Conservation (phyloP, 345 rosid species). For the Citrus cavaleriei region DNA sequence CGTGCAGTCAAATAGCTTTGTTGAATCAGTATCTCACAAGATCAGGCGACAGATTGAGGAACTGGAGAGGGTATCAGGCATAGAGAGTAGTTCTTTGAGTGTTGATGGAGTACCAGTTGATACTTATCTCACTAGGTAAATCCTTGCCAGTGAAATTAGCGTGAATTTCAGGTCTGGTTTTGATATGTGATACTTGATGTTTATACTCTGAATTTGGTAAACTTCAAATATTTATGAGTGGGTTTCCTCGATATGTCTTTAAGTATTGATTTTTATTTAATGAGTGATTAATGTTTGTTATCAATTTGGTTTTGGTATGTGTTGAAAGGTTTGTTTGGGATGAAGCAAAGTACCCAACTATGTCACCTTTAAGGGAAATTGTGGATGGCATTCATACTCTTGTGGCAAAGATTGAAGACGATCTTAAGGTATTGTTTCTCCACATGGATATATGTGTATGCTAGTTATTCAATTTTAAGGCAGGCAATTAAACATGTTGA, state of each 20-base stretch:
- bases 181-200: neutral
- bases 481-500: neutral
- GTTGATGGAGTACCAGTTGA: slow-evolving; percentile 98
- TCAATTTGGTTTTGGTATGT: slow-evolving; percentile 16
- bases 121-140: slow-evolving; percentile 93
- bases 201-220: neutral
- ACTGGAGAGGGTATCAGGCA: slow-evolving; percentile 78
- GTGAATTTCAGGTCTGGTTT: neutral
- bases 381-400: slow-evolving; percentile 77
- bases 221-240: neutral
- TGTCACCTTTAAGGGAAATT: slow-evolving; percentile 89
- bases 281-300: neutral
- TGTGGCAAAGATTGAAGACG: slow-evolving; percentile 95
- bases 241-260: neutral
- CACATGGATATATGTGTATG: neutral
- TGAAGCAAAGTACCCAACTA: slow-evolving; percentile 92
- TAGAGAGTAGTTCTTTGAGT: slow-evolving; percentile 76
- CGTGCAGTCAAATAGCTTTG: slow-evolving; percentile 79
- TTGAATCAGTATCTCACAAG: slow-evolving; percentile 94
- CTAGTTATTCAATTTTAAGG: neutral
- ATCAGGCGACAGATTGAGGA: slow-evolving; percentile 99
- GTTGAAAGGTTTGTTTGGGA: slow-evolving; percentile 89
- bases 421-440: slow-evolving; percentile 74
- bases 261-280: neutral
- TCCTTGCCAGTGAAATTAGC: neutral